Base-by-base conservation (phyloP, 2,329 filamentous ascomycete species). In the Talaromyces sp. region DNA sequence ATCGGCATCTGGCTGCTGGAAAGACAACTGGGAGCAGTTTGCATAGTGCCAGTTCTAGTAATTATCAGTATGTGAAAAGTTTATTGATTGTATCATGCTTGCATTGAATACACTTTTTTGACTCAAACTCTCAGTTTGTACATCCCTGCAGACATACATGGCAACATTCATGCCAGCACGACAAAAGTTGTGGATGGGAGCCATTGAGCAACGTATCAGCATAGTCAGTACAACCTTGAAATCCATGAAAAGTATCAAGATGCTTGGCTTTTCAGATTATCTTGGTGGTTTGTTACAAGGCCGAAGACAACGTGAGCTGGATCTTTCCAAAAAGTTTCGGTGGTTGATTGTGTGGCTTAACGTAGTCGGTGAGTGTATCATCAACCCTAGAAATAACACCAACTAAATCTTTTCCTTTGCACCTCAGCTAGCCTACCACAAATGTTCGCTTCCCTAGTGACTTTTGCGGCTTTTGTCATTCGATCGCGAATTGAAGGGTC, bases 181-280 rank as follows among this genome's bases (percentile, higher is more conserved):
- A 9, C 80, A 82, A 61, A 76, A 75, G 10, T 65, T 70, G 18
- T 84, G 82, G 82, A 75, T 84, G 40, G 73, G 79, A 54, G 80
- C 80, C 8, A 81, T 82, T 8, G 76, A 84, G 65, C 72, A 72
- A 31, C 78, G 82, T 3, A 77, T 85, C n/a, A 78, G 76, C 8
- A 76, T 77, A 16, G 84, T 82, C 0, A 74, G 79, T 5, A 75
- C 75, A 3, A 78, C 81, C 63, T 70, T 84, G 0, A 76, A 74
- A 8, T 79, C 76, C 18, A 83, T 85, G 72, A 83, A 82, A 65
- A 78, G 77, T 18, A 73, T 84, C 61, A 84, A 83, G 64, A 77
- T 83, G 56, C 73, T 79, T 0, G 82, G 82, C 0, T 67, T 84
- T 8, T 78, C 75, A 33, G 68, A 76, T 12, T 73, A 73, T 6